phyloP scores from a whole-genome alignment of 257 asterid genomes.

The Asclepias syriaca region DNA sequence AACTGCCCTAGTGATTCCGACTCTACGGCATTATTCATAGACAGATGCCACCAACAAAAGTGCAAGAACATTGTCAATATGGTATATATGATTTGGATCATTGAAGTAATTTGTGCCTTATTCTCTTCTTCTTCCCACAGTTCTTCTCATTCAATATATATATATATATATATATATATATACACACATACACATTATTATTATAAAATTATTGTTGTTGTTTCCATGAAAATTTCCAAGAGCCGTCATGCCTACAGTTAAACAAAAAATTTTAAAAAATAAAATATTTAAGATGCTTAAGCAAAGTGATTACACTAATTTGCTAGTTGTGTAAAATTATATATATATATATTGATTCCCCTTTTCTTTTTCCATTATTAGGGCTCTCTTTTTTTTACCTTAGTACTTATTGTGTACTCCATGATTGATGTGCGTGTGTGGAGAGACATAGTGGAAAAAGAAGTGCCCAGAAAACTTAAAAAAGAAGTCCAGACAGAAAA shows the following conservation, averaged over 20 bases:
- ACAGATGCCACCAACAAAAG: too few relatives aligned
- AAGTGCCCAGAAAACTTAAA: background rate
- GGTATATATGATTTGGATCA: too few relatives aligned
- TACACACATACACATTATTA: too few relatives aligned
- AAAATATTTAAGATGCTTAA: background rate
- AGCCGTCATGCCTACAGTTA: constrained; percentile 15
- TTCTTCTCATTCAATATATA: too few relatives aligned
- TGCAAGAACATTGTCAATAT: too few relatives aligned
- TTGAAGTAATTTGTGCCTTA: too few relatives aligned
- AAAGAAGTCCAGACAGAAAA: constrained; percentile 11
- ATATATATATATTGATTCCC: background rate
- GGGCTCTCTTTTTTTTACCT: background rate
- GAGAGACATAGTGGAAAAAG: constrained; percentile 5
- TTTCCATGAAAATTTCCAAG: background rate
- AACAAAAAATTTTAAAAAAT: background rate
- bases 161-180: too few relatives aligned
- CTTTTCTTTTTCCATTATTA: background rate
- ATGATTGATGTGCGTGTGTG: background rate
- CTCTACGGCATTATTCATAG: too few relatives aligned
- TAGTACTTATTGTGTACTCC: background rate
- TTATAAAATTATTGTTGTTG: too few relatives aligned
- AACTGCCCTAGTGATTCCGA: too few relatives aligned
- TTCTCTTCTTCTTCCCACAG: too few relatives aligned
- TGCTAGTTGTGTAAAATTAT: background rate
- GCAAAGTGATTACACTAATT: constrained; percentile 8